Conservation (phyloP, 176 grass and related monocot species). For the Rhynchospora breviuscula region DNA sequence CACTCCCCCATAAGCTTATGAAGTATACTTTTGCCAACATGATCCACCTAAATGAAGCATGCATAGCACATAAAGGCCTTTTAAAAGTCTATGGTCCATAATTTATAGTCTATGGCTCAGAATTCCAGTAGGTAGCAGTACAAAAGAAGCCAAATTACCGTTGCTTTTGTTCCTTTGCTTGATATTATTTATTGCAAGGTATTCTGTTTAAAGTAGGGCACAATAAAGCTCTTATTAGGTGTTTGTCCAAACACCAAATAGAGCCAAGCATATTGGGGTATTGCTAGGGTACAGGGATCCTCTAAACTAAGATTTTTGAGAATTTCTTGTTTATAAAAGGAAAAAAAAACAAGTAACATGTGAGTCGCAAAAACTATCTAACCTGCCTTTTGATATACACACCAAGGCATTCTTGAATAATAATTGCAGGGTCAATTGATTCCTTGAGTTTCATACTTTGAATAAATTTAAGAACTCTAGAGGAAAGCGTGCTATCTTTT, state of each 20-base stretch:
- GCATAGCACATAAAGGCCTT: constrained; percentile 10
- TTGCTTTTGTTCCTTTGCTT: not conserved
- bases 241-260: not conserved
- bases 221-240: not conserved
- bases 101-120: not conserved
- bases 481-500: constrained; percentile 76
- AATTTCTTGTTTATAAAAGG: constrained; percentile 14
- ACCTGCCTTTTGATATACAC: constrained; percentile 88
- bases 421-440: constrained; percentile 62
- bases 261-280: not conserved
- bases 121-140: not conserved
- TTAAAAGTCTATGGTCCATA: not conserved
- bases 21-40: constrained; percentile 75
- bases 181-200: not conserved
- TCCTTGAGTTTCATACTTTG: constrained; percentile 54
- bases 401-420: constrained; percentile 82
- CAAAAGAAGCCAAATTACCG: not conserved
- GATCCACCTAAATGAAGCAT: constrained; percentile 54
- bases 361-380: constrained; percentile 12
- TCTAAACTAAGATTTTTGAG: not conserved
- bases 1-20: constrained; percentile 75
- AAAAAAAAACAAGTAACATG: constrained; percentile 17
- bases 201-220: not conserved
- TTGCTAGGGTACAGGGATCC: not conserved
- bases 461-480: constrained; percentile 76